Base-by-base conservation (phyloP, 192 early-diverging fungal species). In the Rhizophagus prolifer region DNA sequence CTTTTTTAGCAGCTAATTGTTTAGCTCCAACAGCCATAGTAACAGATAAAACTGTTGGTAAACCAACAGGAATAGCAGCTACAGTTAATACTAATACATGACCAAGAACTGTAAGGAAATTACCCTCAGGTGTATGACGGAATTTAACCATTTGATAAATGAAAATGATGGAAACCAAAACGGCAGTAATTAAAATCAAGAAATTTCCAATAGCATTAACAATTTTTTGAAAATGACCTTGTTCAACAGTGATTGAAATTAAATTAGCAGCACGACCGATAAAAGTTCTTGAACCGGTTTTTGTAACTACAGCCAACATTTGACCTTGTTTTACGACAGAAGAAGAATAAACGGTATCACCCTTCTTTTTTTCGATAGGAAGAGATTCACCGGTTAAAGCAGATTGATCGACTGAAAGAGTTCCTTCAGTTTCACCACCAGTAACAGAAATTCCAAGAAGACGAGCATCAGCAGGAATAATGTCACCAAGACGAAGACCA, bases 21-120 rank as follows among this genome's bases (percentile, higher is more conserved):
- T 90, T 90, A 64, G 95, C 94, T 76, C 96, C 96, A 72, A 98
- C 91, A n/a, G 96, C 96, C 95, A 98, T 97, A 28, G 96, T 98
- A 19, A 97, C 95, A 13, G 94, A 94, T 91, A 98, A 91, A 64
- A 97, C 95, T 8, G 96, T 96, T 34, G 95, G 96, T 30, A 98
- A 90, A 85, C 96, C 96, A 26, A 97, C 92, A 26, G 96, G 96
- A 71, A 96, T 95, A 58, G 93, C 93, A 60, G 94, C 94, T 30
- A 96, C 90, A 1, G 93, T 95, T 58, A 96, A 82, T 71, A 95
- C 88, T 16, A 96, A 82, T 34, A 94, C 92, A 13, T 88, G 78
- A 70, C 86, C 82, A 76, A 96, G 80, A 8, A 90, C 87, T 2
- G 77, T 66, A 16, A 81, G 76, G 66, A 81, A 77, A 12, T 59